phyloP scores from a whole-genome alignment of 352 stramenopile genomes.

The Pilasporangium apinafurcum region DNA sequence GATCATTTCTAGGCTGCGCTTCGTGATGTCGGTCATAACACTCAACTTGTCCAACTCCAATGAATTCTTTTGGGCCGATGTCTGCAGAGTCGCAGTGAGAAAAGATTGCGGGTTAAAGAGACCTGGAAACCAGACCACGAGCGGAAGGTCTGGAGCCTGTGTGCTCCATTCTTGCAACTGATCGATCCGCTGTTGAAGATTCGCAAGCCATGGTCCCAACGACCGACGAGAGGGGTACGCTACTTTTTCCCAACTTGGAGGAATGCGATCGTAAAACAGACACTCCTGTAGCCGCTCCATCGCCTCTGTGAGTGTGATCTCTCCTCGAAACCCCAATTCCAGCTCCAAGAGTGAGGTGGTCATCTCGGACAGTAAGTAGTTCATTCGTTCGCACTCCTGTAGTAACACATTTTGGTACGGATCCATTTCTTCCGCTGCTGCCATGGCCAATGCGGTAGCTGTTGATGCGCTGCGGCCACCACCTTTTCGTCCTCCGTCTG shows the following conservation, averaged over 20 bases:
- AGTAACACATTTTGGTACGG: slow-evolving; percentile 88
- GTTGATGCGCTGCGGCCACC: slow-evolving; percentile 30
- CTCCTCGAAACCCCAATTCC: slow-evolving; percentile 83
- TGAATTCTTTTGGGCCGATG: slow-evolving; percentile 58
- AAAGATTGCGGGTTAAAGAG: slow-evolving; percentile 86
- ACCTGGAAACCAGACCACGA: slow-evolving; percentile 79
- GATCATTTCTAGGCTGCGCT: slow-evolving; percentile 71
- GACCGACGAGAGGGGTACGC: slow-evolving; percentile 77
- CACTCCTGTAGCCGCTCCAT: slow-evolving; percentile 83
- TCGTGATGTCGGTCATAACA: slow-evolving; percentile 83
- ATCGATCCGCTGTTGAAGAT: slow-evolving; percentile 79
- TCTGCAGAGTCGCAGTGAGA: slow-evolving; percentile 77
- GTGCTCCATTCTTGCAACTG: slow-evolving; percentile 87
- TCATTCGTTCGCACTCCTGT: slow-evolving; percentile 90
- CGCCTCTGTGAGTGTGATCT: slow-evolving; percentile 82
- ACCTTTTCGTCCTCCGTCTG: slow-evolving; percentile 5
- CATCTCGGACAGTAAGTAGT: slow-evolving; percentile 73
- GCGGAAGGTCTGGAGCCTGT: slow-evolving; percentile 66
- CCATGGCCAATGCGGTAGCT: slow-evolving; percentile 10
- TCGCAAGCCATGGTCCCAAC: slow-evolving; percentile 76
- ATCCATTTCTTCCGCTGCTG: slow-evolving; percentile 70
- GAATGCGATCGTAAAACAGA: slow-evolving; percentile 75
- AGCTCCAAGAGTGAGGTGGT: slow-evolving; percentile 72
- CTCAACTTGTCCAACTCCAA: slow-evolving; percentile 81
- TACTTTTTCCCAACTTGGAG: slow-evolving; percentile 59